A percentile compares a stretch with the other conserved stretches of the same genome.
phyloP scores from a whole-genome alignment of 139 green algal species.

The Micractinium sp. region DNA sequence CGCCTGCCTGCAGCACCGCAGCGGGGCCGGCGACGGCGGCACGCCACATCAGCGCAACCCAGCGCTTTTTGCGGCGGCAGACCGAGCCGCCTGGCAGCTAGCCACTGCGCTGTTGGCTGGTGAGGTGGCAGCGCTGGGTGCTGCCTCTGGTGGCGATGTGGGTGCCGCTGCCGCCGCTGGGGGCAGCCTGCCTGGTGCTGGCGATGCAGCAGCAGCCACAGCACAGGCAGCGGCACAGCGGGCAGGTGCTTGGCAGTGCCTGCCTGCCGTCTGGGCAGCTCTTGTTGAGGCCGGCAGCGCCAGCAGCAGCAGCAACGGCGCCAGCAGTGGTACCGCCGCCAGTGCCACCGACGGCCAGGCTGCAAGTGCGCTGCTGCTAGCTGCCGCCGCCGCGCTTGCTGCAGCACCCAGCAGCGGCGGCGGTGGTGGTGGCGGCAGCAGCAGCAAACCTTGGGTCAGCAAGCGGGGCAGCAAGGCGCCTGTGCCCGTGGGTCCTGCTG shows the following conservation, averaged over 20 bases:
- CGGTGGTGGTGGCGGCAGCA: background rate
- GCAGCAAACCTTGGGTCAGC: background rate
- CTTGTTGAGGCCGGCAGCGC: background rate
- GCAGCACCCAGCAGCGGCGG: too few species aligned
- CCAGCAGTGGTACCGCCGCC: too few species aligned
- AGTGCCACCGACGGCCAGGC: background rate
- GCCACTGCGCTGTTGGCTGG: background rate
- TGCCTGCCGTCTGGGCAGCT: constrained; percentile 14
- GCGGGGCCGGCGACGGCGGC: background rate
- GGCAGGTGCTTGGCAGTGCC: constrained; percentile 10
- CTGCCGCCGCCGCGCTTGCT: background rate
- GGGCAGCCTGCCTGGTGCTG: background rate
- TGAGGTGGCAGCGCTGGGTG: background rate
- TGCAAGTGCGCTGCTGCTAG: constrained; percentile 2
- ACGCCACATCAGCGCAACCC: background rate
- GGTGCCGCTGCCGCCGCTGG: background rate
- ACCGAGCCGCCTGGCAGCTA: constrained; percentile 6
- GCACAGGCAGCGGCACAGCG: background rate
- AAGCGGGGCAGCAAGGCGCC: background rate
- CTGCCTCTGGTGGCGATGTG: background rate
- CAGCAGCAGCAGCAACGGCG: background rate
- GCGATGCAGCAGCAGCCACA: background rate
- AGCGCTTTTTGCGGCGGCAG: background rate
- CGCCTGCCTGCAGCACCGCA: background rate
- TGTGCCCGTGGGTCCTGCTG: background rate